Evolutionary conservation across 352 stramenopile genomes (phyloP).

Genomic region (Globisporangium apiculatum): DNA sequence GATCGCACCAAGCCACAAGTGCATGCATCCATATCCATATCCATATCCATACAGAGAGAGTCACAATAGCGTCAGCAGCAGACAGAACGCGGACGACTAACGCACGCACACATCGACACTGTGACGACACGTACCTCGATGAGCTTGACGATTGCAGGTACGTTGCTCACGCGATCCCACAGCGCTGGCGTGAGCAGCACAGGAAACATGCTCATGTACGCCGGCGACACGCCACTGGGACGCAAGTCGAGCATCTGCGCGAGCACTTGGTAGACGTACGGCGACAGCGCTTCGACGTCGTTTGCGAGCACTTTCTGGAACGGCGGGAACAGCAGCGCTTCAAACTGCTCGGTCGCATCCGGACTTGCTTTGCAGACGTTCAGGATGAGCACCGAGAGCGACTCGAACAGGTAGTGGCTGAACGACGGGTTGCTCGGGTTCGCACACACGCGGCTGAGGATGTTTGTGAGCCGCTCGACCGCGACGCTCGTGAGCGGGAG

Average conservation of each 20-base stretch:
- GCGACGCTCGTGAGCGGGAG: constrained; percentile 90
- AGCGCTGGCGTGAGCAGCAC: constrained; percentile 91
- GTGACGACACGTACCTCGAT: constrained; percentile 58
- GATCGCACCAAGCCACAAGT: background rate
- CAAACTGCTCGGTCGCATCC: constrained; percentile 82
- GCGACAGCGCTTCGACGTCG: constrained; percentile 91
- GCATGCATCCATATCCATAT: background rate
- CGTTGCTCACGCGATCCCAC: constrained; percentile 96
- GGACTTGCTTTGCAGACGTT: constrained; percentile 89
- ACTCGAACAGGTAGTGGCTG: constrained; percentile 99
- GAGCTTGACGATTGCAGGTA: constrained; percentile 95
- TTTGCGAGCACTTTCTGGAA: constrained; percentile 97
- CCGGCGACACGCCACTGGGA: constrained; percentile 78
- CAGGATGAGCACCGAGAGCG: constrained; percentile 93
- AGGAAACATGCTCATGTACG: constrained; percentile 94
- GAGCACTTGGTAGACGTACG: constrained; percentile 99
- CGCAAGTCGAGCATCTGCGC: constrained; percentile 96
- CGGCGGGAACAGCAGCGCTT: constrained; percentile 94
- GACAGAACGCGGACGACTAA: background rate
- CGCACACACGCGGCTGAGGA: constrained; percentile 92
- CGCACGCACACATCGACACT: background rate
- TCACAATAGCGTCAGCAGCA: background rate
- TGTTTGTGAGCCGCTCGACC: constrained; percentile 92
- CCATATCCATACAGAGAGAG: background rate
- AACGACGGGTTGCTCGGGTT: constrained; percentile 99